Conservation (phyloP, 2,329 filamentous ascomycete species). For the Pseudocercospora fuligena region DNA sequence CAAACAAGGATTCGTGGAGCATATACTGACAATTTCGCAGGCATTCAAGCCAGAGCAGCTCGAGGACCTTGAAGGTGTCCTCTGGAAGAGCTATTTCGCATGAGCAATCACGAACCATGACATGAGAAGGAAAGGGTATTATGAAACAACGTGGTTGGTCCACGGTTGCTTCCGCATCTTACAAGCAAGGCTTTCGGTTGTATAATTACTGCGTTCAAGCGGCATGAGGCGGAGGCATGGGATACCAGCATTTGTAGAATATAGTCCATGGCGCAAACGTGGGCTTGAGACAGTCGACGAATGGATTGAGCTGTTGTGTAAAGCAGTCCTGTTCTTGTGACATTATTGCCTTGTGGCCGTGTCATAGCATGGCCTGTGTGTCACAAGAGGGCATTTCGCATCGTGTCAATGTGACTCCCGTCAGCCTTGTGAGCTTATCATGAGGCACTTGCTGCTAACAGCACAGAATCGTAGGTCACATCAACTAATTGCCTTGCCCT, state of each 20-base stretch:
- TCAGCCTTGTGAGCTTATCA: too few species aligned
- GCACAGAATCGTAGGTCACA: too few species aligned
- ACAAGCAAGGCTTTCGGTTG: neutral
- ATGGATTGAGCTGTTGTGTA: neutral
- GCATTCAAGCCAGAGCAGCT: conserved; percentile 89
- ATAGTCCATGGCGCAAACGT: neutral
- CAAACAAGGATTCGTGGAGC: neutral
- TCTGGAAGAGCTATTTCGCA: conserved; percentile 99
- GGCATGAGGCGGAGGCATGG: neutral
- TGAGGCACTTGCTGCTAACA: too few species aligned
- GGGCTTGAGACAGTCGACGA: neutral
- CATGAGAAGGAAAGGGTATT: neutral
- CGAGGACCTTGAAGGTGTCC: conserved; percentile 90
- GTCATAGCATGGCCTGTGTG: too few species aligned
- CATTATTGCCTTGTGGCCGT: neutral
- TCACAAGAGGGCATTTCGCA: neutral
- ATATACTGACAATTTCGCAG: conserved; percentile 46
- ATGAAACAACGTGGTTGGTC: neutral
- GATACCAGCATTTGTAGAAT: neutral
- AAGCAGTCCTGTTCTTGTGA: neutral
- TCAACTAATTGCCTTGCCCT: too few species aligned
- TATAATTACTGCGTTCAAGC: conserved; percentile 1
- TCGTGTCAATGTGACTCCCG: neutral
- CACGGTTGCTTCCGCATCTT: neutral
- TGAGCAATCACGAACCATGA: conserved; percentile 45